phyloP scores from a whole-genome alignment of 1,139 yeast genomes.

The Nakaseomyces uthaithaninus region DNA sequence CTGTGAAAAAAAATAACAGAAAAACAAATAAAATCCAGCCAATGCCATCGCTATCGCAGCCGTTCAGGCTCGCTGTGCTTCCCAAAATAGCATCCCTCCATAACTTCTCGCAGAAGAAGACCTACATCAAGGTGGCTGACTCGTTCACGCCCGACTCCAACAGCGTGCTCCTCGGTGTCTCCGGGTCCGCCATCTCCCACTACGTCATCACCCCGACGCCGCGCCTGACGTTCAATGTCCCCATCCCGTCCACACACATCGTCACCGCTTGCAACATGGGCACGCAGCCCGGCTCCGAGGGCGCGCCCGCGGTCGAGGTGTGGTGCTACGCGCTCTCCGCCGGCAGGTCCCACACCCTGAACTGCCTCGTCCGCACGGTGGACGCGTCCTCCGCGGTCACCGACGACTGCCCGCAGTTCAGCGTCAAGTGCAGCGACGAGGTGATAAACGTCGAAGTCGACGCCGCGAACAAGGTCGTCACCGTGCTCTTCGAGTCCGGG shows the following conservation, averaged over 20 bases:
- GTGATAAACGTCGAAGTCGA: conserved; percentile 30
- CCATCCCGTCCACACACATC: conserved; percentile 31
- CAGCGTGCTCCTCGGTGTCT: conserved; percentile 50
- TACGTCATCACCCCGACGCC: conserved; percentile 77
- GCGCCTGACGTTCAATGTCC: conserved; percentile 40
- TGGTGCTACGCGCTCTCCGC: conserved; percentile 8
- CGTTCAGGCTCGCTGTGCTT: conserved; percentile 29
- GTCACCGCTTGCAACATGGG: conserved; percentile 29
- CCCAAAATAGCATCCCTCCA: conserved; percentile 30
- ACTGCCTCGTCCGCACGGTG: conserved; percentile 2
- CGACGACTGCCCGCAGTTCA: conserved; percentile 13
- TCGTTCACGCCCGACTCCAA: conserved; percentile 26
- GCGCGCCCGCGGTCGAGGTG: conserved; percentile 3
- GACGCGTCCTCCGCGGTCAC: conserved; percentile 8
- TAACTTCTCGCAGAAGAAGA: conserved; percentile 22
- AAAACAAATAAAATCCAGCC: background rate
- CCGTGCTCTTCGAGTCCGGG: conserved; percentile 41
- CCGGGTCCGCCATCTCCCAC: conserved; percentile 68
- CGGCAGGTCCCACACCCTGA: conserved; percentile 6
- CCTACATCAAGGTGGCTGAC: conserved; percentile 24
- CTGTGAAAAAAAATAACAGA: background rate
- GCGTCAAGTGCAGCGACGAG: conserved; percentile 27
- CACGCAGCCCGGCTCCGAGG: conserved; percentile 8
- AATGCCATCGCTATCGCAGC: conserved; percentile 31
- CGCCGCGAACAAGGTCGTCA: conserved; percentile 32